Conservation (phyloP, 1,284 basidiomycete species). For the Meira miltonrushii region DNA sequence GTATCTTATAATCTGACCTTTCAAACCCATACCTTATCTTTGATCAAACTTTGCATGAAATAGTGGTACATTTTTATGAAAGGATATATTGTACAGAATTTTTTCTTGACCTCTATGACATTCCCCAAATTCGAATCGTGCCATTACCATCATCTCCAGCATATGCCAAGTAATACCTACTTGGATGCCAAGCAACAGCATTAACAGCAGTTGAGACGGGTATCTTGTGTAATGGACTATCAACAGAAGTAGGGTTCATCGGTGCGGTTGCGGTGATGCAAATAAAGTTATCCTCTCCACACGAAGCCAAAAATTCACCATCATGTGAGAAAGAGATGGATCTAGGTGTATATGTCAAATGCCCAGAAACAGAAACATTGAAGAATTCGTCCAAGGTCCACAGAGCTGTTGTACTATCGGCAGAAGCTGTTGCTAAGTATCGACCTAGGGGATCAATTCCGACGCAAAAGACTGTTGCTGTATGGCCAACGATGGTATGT, state of each 20-base stretch:
- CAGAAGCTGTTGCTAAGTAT: conserved; percentile 32
- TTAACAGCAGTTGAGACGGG: conserved; percentile 24
- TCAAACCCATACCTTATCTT: too few species aligned
- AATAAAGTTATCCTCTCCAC: conserved; percentile 41
- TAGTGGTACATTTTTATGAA: too few species aligned
- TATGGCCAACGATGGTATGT: conserved; percentile 26
- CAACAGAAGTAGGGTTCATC: not conserved
- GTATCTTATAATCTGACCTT: too few species aligned
- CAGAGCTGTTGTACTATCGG: conserved; percentile 31
- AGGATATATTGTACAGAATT: too few species aligned
- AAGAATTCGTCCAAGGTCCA: conserved; percentile 34
- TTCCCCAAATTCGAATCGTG: conserved; percentile 12
- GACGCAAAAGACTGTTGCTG: conserved; percentile 41
- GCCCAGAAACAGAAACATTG: conserved; percentile 22
- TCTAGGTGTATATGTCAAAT: conserved; percentile 27
- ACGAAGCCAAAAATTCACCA: conserved; percentile 41
- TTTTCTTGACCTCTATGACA: not conserved
- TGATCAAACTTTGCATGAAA: too few species aligned
- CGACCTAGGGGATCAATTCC: conserved; percentile 27
- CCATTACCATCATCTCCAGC: conserved; percentile 32
- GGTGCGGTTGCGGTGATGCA: conserved; percentile 19
- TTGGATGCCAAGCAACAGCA: conserved; percentile 36
- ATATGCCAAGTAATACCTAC: conserved; percentile 32
- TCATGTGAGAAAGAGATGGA: conserved; percentile 43
- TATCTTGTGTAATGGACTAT: conserved; percentile 24